These are phyloP conservation scores for Daldinia childiae DNA, from an alignment of 495 filamentous ascomycete species.

Conservation along the genomic window DNA sequence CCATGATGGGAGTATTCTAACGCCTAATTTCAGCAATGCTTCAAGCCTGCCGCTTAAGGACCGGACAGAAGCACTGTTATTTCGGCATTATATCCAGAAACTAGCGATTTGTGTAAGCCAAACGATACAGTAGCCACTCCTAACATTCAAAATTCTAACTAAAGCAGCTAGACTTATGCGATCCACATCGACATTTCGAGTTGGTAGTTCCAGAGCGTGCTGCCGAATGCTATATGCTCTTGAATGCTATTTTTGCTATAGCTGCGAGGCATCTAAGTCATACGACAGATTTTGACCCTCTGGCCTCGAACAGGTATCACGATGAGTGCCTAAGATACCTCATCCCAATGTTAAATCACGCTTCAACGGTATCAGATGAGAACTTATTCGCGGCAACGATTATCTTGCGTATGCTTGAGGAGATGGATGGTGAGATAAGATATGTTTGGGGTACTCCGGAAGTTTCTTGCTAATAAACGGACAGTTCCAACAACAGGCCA, in stretches of 20 bases:
- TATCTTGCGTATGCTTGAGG: constrained; percentile 68
- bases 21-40: constrained; percentile 10
- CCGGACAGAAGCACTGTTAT: constrained; percentile 52
- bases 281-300: constrained; percentile 56
- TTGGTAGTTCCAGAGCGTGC: constrained; percentile 62
- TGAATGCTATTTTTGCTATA: constrained; percentile 68
- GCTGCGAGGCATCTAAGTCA: constrained; percentile 65
- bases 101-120: constrained; percentile 59
- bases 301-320: constrained; percentile 60
- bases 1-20: neutral
- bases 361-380: constrained; percentile 64
- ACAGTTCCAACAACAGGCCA: constrained; percentile 51
- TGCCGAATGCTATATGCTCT: constrained; percentile 58
- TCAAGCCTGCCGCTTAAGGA: constrained; percentile 51
- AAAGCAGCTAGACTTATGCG: constrained; percentile 65
- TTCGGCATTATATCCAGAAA: constrained; percentile 60
- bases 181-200: constrained; percentile 63
- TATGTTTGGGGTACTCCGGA: neutral
- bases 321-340: constrained; percentile 61
- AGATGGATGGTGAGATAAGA: constrained; percentile 62
- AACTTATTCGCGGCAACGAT: constrained; percentile 69
- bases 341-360: constrained; percentile 59
- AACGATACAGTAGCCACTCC: neutral
- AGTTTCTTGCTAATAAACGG: constrained; percentile 21
- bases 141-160: constrained; percentile 20